phyloP scores from a whole-genome alignment of 2,329 filamentous ascomycete species.

The Penicillium hesseltinei region DNA sequence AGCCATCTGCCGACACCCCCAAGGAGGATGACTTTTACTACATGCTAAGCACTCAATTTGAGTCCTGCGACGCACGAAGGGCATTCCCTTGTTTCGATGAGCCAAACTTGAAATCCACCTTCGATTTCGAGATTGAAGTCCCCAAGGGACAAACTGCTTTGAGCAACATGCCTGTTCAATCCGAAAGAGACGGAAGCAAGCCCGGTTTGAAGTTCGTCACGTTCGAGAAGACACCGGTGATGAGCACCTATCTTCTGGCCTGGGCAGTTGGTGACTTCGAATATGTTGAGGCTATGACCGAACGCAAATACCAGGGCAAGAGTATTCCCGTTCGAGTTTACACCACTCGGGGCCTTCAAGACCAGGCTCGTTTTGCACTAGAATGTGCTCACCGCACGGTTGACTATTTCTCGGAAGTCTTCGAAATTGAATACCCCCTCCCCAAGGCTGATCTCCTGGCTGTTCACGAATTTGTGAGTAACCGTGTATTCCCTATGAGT shows the following conservation, averaged over 20 bases:
- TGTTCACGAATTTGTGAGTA: constrained; percentile 83
- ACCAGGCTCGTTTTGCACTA: constrained; percentile 85
- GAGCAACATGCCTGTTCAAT: constrained; percentile 93
- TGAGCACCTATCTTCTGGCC: constrained; percentile 86
- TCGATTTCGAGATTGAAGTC: constrained; percentile 89
- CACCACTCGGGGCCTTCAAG: constrained; percentile 88
- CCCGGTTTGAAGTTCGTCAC: constrained; percentile 62
- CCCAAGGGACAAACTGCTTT: constrained; percentile 84
- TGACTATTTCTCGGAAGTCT: constrained; percentile 94
- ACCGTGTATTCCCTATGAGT: constrained; percentile 15
- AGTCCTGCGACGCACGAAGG: constrained; percentile 89
- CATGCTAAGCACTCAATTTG: constrained; percentile 96
- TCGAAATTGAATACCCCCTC: constrained; percentile 87
- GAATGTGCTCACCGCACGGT: constrained; percentile 90
- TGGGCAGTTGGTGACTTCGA: constrained; percentile 98
- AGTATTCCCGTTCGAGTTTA: constrained; percentile 91
- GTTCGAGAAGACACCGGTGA: constrained; percentile 81
- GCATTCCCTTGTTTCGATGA: constrained; percentile 99
- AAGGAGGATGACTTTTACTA: constrained; percentile 63
- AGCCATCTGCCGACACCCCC: constrained; percentile 73
- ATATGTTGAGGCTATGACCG: constrained; percentile 87
- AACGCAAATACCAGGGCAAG: constrained; percentile 87
- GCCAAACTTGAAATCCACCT: constrained; percentile 93
- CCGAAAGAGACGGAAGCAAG: constrained; percentile 66
- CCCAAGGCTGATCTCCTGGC: constrained; percentile 89